Percentiles rank a stretch among this genome's conserved stretches.
phyloP scores from a whole-genome alignment of 2,329 filamentous ascomycete genomes.

The Ascochyta koolunga region DNA sequence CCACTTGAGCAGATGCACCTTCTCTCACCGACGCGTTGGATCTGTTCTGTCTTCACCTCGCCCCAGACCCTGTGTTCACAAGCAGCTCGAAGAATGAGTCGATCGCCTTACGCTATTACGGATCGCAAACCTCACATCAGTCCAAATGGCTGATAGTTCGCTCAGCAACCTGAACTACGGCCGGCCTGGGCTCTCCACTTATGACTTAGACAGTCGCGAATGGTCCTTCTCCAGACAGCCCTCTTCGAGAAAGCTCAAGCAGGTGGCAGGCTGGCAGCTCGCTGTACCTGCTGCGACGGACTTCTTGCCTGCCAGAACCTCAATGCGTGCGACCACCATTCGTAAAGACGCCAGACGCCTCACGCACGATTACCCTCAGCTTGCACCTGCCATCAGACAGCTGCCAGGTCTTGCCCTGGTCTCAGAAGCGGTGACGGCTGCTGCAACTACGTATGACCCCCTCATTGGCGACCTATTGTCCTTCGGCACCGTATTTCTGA shows the following conservation, averaged over 20 bases:
- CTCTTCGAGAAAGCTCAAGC: slow-evolving; percentile 28
- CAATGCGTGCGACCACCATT: slow-evolving; percentile 7
- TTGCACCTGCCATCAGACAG: slow-evolving; percentile 28
- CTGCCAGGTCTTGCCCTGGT: slow-evolving; percentile 31
- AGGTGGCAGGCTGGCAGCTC: slow-evolving; percentile 31
- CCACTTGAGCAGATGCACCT: slow-evolving; percentile 9
- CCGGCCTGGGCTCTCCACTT: slow-evolving; percentile 59
- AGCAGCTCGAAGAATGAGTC: slow-evolving; percentile 33
- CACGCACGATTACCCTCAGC: slow-evolving; percentile 27
- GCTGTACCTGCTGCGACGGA: slow-evolving; percentile 26
- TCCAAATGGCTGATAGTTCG: slow-evolving; percentile 64
- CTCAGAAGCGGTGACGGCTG: slow-evolving; percentile 40
- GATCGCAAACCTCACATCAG: slow-evolving; percentile 36
- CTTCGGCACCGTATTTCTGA: slow-evolving; percentile 61
- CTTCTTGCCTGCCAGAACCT: slow-evolving; percentile 2
- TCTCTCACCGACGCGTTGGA: slow-evolving; percentile 4
- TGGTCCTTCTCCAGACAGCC: slow-evolving; percentile 58
- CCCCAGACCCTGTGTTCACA: not conserved
- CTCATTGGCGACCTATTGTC: slow-evolving; percentile 56
- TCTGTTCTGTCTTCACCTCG: slow-evolving; percentile 1
- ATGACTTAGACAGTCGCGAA: slow-evolving; percentile 53
- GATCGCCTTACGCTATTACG: slow-evolving; percentile 5
- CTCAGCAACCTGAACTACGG: slow-evolving; percentile 59
- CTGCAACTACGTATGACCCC: slow-evolving; percentile 48
- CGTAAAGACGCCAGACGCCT: slow-evolving; percentile 26